Percentiles rank a stretch among this genome's conserved stretches.
These are phyloP conservation scores for Colletotrichum tabaci DNA, from an alignment of 2,329 filamentous ascomycete genomes.

Conservation along the genomic window DNA sequence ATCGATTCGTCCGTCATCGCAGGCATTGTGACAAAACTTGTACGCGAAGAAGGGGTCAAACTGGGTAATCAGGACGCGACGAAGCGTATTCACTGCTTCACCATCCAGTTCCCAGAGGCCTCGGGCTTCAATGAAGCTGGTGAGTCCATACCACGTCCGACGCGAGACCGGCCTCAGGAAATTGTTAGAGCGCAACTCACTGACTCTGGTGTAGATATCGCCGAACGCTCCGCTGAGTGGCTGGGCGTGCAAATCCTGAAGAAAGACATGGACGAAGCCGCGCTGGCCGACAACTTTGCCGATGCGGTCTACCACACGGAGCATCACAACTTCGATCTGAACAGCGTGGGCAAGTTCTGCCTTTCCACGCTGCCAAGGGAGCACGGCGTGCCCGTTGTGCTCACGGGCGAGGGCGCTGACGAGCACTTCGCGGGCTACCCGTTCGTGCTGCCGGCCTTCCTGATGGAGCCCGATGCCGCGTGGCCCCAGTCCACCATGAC, in stretches of 20 bases:
- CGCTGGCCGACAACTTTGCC: constrained; percentile 49
- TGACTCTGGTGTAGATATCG: constrained; percentile 45
- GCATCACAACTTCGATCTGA: constrained; percentile 61
- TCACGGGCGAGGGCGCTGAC: constrained; percentile 68
- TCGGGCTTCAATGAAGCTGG: constrained; percentile 65
- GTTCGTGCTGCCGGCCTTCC: constrained; percentile 60
- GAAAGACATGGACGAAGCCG: constrained; percentile 48
- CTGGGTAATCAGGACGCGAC: constrained; percentile 59
- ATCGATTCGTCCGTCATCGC: constrained; percentile 71
- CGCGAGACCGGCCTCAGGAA: too few species aligned
- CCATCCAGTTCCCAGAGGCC: constrained; percentile 65
- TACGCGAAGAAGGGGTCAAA: constrained; percentile 60
- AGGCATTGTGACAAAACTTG: constrained; percentile 68
- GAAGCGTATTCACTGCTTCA: constrained; percentile 58
- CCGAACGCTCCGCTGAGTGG: constrained; percentile 51
- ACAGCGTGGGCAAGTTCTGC: constrained; percentile 66
- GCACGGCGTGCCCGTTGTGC: constrained; percentile 66
- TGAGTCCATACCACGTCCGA: constrained; percentile 35
- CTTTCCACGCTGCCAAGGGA: constrained; percentile 61
- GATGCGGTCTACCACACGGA: constrained; percentile 52
- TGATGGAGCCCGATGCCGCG: constrained; percentile 63
- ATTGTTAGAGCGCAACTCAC: neutral
- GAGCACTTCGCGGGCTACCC: constrained; percentile 70
- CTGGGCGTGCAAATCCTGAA: constrained; percentile 50
- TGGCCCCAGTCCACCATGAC: constrained; percentile 47